Percentiles rank a stretch among this genome's conserved stretches.
These are phyloP conservation scores for Periconia macrospinosa DNA, from an alignment of 2,329 filamentous ascomycete genomes.

Conservation along the genomic window DNA sequence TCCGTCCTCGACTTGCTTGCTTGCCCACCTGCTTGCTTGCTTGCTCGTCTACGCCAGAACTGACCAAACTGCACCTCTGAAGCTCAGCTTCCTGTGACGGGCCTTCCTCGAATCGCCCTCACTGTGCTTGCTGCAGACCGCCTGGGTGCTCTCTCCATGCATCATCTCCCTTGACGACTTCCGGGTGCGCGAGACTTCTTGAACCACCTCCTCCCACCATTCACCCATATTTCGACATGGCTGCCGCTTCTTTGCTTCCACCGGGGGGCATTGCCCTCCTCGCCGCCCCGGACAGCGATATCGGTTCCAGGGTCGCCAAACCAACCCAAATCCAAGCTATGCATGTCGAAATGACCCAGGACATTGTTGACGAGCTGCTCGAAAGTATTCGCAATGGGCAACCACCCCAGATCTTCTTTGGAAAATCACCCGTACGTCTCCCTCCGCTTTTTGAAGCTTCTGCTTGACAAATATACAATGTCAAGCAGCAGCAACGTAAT, in stretches of 20 bases:
- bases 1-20: conserved; percentile 15
- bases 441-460: conserved; percentile 7
- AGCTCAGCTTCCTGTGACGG: conserved; percentile 21
- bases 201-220: conserved; percentile 14
- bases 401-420: conserved; percentile 43
- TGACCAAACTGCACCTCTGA: conserved; percentile 24
- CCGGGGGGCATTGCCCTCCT: conserved; percentile 39
- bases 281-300: conserved; percentile 43
- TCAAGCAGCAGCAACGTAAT: conserved; percentile 2
- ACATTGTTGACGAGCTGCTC: conserved; percentile 46
- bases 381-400: conserved; percentile 40
- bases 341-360: conserved; percentile 46
- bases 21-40: background rate
- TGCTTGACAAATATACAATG: background rate
- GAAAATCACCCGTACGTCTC: conserved; percentile 44
- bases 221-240: conserved; percentile 27
- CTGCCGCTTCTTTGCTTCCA: conserved; percentile 26
- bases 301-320: conserved; percentile 34
- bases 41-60: conserved; percentile 12
- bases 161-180: conserved; percentile 39
- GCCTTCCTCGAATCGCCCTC: no score
- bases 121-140: conserved; percentile 28
- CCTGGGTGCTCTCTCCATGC: conserved; percentile 46
- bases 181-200: conserved; percentile 33
- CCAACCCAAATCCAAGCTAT: conserved; percentile 41